These are phyloP conservation scores for Austropuccinia psidii DNA, from an alignment of 1,284 basidiomycete genomes.

Conservation along the genomic window DNA sequence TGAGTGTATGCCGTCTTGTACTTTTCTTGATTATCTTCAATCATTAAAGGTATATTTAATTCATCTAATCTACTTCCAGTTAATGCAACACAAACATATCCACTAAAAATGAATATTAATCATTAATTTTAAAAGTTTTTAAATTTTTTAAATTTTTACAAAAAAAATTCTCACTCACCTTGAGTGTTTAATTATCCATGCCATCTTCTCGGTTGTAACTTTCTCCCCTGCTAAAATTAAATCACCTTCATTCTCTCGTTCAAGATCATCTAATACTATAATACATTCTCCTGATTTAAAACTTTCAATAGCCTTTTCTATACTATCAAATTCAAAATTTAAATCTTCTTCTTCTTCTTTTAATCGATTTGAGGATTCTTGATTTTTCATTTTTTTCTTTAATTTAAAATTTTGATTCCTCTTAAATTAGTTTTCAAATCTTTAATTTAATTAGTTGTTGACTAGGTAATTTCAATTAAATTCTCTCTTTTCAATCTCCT, in stretches of 20 bases:
- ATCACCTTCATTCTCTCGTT: constrained; percentile 89
- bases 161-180: constrained; percentile 66
- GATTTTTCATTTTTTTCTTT: too few species aligned
- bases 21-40: constrained; percentile 78
- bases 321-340: constrained; percentile 56
- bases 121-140: not conserved
- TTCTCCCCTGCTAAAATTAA: constrained; percentile 73
- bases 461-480: too few species aligned
- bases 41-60: constrained; percentile 90
- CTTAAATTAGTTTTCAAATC: too few species aligned
- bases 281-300: constrained; percentile 78
- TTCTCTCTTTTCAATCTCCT: too few species aligned
- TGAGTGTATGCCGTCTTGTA: constrained; percentile 95
- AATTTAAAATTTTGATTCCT: too few species aligned
- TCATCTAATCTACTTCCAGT: constrained; percentile 66
- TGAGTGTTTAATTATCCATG: constrained; percentile 94
- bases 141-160: not conserved
- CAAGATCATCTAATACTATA: constrained; percentile 90
- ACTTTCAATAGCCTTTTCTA: constrained; percentile 70
- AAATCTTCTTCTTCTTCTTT: too few species aligned
- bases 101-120: constrained; percentile 54
- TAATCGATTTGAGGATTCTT: too few species aligned
- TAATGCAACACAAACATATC: constrained; percentile 87
- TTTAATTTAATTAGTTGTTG: too few species aligned
- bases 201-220: constrained; percentile 92